Evolutionary conservation across 345 rosid species (phyloP), one percentile per base, ranked within the genome.

Genomic region (Pseudoturritis turrita): DNA sequence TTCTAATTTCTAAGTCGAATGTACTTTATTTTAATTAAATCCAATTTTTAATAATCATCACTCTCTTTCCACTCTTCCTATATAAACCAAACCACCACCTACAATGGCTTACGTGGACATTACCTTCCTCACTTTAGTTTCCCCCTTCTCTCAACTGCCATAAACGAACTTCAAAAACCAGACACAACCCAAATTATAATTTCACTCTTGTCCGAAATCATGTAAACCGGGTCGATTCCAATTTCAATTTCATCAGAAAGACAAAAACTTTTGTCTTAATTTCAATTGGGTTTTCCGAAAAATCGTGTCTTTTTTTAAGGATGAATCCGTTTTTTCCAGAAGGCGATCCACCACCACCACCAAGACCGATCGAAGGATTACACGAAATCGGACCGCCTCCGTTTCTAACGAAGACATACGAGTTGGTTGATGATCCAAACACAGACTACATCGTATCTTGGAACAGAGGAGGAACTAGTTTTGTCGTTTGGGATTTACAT

Each of bases 321-420:
- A 75, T 74, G 79, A 75, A 75, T 44, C 70, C 15, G 51, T 60
- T 43, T 49, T 8, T 22, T 0, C 9, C 8, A 9, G 62, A 67
- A 50, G 13, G 4, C 19, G 22, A 23, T 31, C 23, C 9, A 37
- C 11, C 45, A 26, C n/a, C 33, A 39, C 57, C 39, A 25, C 54
- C 80, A 19, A 3, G 10, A 65, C 97, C 98, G 26, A 68, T 83
- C 74, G 96, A 90, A 65, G 92, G 95, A 3, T 86, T 94, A 10
- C 84, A 86, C 57, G 97, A 94, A 29, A 31, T 78, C 9, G 98
- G 90, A 10, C 92, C 97, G 14, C 89, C 97, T 39, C 97, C 98
- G 19, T 94, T 94, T 72, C 83, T 94, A 33, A 78, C 84, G 15
- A 91, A 94, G 81, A 87, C 97, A 10, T 91, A 81, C 40, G 98